phyloP scores from a whole-genome alignment of 495 filamentous ascomycete species.

The Annulohypoxylon moriforme region DNA sequence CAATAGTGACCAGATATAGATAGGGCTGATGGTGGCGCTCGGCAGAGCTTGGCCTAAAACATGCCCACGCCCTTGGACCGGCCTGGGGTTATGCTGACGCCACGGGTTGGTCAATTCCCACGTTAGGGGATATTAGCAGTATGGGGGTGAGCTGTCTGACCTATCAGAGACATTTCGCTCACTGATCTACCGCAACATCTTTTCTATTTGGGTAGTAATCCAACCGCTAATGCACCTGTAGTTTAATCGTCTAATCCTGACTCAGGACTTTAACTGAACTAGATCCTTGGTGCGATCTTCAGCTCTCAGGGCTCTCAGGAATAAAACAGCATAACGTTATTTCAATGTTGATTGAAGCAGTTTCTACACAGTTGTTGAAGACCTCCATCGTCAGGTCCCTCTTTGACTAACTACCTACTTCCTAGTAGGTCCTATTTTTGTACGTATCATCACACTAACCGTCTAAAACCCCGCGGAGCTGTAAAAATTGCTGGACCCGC shows the following conservation, averaged over 20 bases:
- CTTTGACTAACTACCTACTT: not conserved
- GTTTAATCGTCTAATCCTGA: not conserved
- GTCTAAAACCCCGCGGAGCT: not conserved
- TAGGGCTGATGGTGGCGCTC: conserved; percentile 39
- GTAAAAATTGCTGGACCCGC: not conserved
- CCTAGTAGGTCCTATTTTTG: not conserved
- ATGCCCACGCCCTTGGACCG: not conserved
- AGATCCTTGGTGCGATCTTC: not conserved
- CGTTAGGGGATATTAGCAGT: not conserved
- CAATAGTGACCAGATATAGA: conserved; percentile 8
- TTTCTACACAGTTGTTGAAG: not conserved
- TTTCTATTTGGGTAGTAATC: conserved; percentile 16
- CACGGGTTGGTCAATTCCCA: conserved; percentile 33
- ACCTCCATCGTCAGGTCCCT: not conserved
- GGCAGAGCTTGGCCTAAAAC: conserved; percentile 28
- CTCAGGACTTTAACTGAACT: not conserved
- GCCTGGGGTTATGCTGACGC: conserved; percentile 29
- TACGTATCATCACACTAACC: not conserved
- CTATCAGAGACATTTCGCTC: conserved; percentile 11
- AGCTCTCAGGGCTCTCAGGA: not conserved
- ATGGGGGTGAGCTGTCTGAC: not conserved
- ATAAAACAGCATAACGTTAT: not conserved
- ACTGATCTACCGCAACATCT: conserved; percentile 25
- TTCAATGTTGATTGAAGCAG: not conserved
- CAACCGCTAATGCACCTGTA: conserved; percentile 5